Percentiles rank a stretch among this genome's conserved stretches.
These are phyloP conservation scores for Gossypium trilobum DNA, from an alignment of 441 rosid genomes.

Conservation along the genomic window DNA sequence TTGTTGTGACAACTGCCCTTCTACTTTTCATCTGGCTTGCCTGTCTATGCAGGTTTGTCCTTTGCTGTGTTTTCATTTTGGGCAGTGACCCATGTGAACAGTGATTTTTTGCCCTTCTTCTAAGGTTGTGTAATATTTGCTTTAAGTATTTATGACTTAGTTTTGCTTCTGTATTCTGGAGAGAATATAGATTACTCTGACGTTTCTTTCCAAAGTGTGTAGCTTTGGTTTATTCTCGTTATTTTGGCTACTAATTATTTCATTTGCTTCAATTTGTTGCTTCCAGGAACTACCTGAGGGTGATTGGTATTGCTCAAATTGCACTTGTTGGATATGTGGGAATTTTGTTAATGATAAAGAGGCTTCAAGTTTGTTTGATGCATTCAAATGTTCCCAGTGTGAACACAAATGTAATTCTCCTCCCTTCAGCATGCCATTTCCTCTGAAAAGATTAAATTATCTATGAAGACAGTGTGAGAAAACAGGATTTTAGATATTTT, in stretches of 20 bases:
- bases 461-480: not conserved
- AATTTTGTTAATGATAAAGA: slow-evolving; percentile 54
- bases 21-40: slow-evolving; percentile 83
- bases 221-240: not conserved
- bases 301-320: slow-evolving; percentile 84
- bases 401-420: slow-evolving; percentile 72
- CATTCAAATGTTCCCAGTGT: slow-evolving; percentile 72
- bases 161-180: not conserved
- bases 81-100: not conserved
- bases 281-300: slow-evolving; percentile 85
- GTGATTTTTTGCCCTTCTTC: not conserved
- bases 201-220: not conserved
- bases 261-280: not conserved
- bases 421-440: slow-evolving; percentile 6
- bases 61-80: slow-evolving; percentile 16
- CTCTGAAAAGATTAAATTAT: slow-evolving; percentile 9
- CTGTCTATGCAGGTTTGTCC: slow-evolving; percentile 64
- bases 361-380: slow-evolving; percentile 31
- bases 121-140: not conserved
- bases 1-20: slow-evolving; percentile 93
- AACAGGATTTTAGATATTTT: not conserved
- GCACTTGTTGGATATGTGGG: slow-evolving; percentile 78
- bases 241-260: not conserved
- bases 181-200: not conserved
- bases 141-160: not conserved